These are phyloP conservation scores for Clarkia xantiana DNA, from an alignment of 345 rosid species.

Conservation along the genomic window DNA sequence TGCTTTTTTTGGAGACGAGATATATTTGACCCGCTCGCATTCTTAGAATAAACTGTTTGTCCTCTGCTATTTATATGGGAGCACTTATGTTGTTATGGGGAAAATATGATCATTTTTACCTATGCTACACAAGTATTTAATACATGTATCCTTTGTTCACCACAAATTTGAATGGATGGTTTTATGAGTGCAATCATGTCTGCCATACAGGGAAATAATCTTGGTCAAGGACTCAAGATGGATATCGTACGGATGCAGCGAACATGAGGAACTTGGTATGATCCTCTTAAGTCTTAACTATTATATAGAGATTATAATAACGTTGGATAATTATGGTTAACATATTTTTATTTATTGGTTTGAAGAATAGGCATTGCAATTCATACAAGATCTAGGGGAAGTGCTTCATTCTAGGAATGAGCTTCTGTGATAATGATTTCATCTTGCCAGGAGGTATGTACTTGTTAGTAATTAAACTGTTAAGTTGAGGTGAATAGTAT, in stretches of 20 bases:
- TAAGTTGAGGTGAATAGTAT: background rate
- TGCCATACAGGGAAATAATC: slow-evolving; percentile 60
- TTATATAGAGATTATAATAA: background rate
- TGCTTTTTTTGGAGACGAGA: too few species aligned
- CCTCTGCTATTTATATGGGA: too few species aligned
- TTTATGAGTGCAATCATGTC: slow-evolving; percentile 10
- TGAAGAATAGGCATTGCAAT: slow-evolving; percentile 48
- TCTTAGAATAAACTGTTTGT: too few species aligned
- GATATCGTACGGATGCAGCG: slow-evolving; percentile 59
- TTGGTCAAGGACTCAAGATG: slow-evolving; percentile 97
- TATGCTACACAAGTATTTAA: background rate
- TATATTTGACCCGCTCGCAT: too few species aligned
- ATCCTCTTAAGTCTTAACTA: background rate
- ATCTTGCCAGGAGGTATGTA: slow-evolving; percentile 50
- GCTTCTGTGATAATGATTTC: slow-evolving; percentile 83
- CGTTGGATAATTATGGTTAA: too few species aligned
- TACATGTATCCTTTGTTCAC: background rate
- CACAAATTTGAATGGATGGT: background rate
- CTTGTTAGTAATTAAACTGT: background rate
- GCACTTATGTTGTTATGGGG: too few species aligned
- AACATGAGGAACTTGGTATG: slow-evolving; percentile 33
- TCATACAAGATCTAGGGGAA: slow-evolving; percentile 58
- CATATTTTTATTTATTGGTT: background rate
- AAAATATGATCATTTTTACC: too few species aligned
- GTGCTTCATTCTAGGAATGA: slow-evolving; percentile 74